Base-by-base conservation (phyloP, 129 eudicot species). In the Centrapalus pauciflorus region DNA sequence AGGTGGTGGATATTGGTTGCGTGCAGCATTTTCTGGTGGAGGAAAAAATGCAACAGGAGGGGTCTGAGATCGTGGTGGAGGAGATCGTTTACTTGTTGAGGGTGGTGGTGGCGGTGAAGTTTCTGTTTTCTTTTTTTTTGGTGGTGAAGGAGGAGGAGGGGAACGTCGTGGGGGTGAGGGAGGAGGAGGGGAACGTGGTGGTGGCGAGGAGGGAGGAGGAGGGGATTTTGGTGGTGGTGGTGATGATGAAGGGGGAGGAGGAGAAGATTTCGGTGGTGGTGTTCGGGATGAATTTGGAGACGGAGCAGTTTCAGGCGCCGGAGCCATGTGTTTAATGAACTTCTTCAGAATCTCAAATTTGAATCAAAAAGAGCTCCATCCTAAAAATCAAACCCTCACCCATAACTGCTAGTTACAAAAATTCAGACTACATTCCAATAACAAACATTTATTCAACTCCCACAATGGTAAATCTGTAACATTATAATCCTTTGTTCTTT, bases 191-290 rank as follows among this genome's bases (percentile, higher is more conserved):
- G 54, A 48, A 48, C 25, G 54, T 7, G 54, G 54, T 46, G 24
- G 54, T 17, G 54, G 54, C 7, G 54, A 27, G 14, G 75, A 59
- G 1, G 85, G 75, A 7, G 85, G 69, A 13, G 81, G 67, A 12
- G 67, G 67, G 6, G 32, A 38, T 12, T 16, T 41, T 0, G 73
- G 52, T 5, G 66, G 54, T 8, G 77, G 41, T 8, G 43, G 33
- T 8, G 49, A 25, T 2, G 65, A 16, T 0, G 46, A 19, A 4
- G 66, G 28, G 3, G 32, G 60, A 19, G 58, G 40, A 41, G 80
- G 67, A 4, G 67, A 43, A 0, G 45, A 30, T 24, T 76, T 58
- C 24, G 79, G 73, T 1, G 79, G 66, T 4, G 76, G 56, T 62
- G 69, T 24, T 30, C n/a, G 68, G 11, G 76, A 32, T 25, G 69